These are phyloP conservation scores for Tulasnella sp. DNA, from an alignment of 768 basidiomycete genomes.

Conservation along the genomic window DNA sequence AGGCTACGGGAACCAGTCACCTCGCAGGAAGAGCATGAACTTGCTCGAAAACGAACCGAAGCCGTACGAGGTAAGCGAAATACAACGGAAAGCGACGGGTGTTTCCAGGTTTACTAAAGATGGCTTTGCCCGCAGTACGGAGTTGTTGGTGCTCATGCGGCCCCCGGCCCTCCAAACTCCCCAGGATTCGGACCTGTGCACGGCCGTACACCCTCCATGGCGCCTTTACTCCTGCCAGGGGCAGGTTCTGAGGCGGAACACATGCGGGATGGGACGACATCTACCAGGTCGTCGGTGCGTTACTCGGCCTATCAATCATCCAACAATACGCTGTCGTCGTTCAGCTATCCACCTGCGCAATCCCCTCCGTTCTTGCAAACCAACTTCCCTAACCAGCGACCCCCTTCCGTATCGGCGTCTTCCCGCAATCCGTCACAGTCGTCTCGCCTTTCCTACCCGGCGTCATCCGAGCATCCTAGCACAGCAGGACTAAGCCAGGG, in stretches of 20 bases:
- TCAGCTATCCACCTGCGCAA: constrained; percentile 8
- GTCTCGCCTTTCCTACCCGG: neutral
- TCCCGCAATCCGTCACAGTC: neutral
- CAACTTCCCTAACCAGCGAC: neutral
- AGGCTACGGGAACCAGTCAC: neutral
- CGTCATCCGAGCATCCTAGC: neutral
- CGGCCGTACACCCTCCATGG: constrained; percentile 14
- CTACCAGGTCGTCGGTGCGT: neutral
- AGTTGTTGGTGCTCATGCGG: neutral
- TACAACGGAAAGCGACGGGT: neutral
- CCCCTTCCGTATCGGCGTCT: neutral
- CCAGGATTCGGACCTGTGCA: neutral
- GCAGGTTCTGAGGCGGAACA: neutral
- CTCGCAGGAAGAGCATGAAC: constrained; percentile 10
- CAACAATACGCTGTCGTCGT: constrained; percentile 10
- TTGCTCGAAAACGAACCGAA: constrained; percentile 11
- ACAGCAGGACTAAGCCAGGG: neutral
- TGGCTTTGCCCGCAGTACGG: neutral
- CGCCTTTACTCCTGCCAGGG: constrained; percentile 11
- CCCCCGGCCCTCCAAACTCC: neutral
- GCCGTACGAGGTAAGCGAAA: constrained; percentile 15
- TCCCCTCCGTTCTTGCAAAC: neutral
- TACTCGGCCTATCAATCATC: neutral
- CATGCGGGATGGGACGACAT: neutral
- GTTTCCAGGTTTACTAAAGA: neutral